Evolutionary conservation across 2,329 filamentous ascomycete genomes (phyloP), one percentile per base, ranked within the genome.

Genomic region (Arthrobotrys entomopaga): DNA sequence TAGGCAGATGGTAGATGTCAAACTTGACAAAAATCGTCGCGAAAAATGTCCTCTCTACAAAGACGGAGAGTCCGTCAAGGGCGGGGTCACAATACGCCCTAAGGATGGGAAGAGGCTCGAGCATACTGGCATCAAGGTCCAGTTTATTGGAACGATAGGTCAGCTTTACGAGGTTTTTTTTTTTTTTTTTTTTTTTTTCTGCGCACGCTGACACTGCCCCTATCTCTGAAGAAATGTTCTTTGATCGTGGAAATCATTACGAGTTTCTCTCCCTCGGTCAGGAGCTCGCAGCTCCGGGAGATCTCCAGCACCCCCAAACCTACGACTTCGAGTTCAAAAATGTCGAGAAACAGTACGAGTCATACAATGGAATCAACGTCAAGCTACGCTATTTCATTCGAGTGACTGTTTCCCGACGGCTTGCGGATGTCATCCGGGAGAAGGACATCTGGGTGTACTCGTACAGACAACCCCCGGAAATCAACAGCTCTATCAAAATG

Each of bases 291-390:
- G 93, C 95, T 16, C 95, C 95, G 1, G 95, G 95, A 82, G 95
- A 99, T 85, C 90, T 99, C 69, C 95, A 98, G 82, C 96, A 99
- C 83, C 95, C 95, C 49, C 95, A 99, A 84, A 97, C 93, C 56
- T 97, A 97, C 82, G 92, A 96, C 78, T 99, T 99, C 88, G 96
- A 97, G 85, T 99, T 99, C 88, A 98, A 98, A 83, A 99, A 98
- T 82, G 93, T 99, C 79, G 95, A 99, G 87, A 99, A 99, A 86
- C 93, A 96, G 83, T 99, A 99, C 86, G 96, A 99, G 84, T 97
- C 93, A 77, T 99, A 99, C 86, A 96, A 97, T 82, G 95, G 95
- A 81, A 99, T 99, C 88, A 99, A 99, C 81, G 95, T 99, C 80
- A 96, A 97, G 85, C 87, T 99, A 81, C 93, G 95, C 79, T 99